Percentiles rank a stretch among this genome's conserved stretches.
These are phyloP conservation scores for Oryza brachyantha DNA, from an alignment of 176 grass and related monocot genomes.

Conservation along the genomic window DNA sequence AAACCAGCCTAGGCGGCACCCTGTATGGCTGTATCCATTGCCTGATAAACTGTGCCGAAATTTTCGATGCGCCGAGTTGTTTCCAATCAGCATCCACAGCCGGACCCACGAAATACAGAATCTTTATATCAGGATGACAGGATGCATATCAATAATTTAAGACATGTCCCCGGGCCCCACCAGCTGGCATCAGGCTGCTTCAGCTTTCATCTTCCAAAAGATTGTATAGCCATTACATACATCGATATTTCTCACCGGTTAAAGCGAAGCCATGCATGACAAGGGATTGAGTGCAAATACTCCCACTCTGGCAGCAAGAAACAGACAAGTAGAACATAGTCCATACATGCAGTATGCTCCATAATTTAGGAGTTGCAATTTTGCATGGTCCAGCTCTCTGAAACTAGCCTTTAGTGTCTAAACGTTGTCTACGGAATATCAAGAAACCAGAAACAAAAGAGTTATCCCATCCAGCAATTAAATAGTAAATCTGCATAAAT, in stretches of 20 bases:
- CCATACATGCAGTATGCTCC: not conserved
- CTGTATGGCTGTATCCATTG: constrained; percentile 11
- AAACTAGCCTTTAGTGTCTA: not conserved
- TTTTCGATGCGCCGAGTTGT: constrained; percentile 21
- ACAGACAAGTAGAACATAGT: not conserved
- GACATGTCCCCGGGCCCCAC: constrained; percentile 10
- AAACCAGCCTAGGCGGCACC: not conserved
- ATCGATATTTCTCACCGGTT: not conserved
- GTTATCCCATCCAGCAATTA: not conserved
- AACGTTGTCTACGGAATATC: not conserved
- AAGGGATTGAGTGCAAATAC: constrained; percentile 4
- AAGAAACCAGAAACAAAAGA: not conserved
- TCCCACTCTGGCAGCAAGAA: not conserved
- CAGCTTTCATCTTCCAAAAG: constrained; percentile 1
- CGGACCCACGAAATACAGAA: constrained; percentile 19
- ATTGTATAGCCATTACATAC: not conserved
- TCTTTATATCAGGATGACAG: constrained; percentile 28
- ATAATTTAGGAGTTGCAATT: constrained; percentile 11
- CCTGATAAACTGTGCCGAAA: not conserved
- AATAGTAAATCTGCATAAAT: not conserved
- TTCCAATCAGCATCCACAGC: constrained; percentile 17
- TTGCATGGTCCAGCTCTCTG: not conserved
- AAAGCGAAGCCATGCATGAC: not conserved
- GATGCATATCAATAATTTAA: constrained; percentile 30
- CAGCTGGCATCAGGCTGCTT: constrained; percentile 12